These are phyloP conservation scores for Pugionium dolabratum DNA, from an alignment of 345 rosid species.

Conservation along the genomic window DNA sequence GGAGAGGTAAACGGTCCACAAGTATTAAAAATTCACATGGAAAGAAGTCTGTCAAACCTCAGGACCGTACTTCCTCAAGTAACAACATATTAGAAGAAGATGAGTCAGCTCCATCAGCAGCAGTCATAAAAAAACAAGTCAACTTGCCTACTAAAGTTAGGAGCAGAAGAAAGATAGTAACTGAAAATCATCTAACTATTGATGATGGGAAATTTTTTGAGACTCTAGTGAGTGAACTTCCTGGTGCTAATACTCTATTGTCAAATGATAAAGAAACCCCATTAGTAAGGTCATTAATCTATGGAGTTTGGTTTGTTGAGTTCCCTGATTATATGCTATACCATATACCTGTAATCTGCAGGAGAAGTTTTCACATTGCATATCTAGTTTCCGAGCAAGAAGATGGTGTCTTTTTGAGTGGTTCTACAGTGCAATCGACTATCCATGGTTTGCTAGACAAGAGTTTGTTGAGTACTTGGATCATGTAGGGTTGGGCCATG, in stretches of 20 bases:
- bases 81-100: slow-evolving; percentile 51
- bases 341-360: slow-evolving; percentile 38
- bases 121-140: slow-evolving; percentile 46
- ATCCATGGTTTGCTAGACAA: slow-evolving; percentile 87
- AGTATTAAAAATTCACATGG: slow-evolving; percentile 50
- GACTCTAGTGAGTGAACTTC: slow-evolving; percentile 43
- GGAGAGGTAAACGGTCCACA: slow-evolving; percentile 51
- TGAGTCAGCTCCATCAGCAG: slow-evolving; percentile 49
- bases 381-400: slow-evolving; percentile 53
- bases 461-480: slow-evolving; percentile 86
- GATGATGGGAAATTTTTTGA: slow-evolving; percentile 43
- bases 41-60: slow-evolving; percentile 52
- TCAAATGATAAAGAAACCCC: slow-evolving; percentile 32
- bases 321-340: slow-evolving; percentile 22
- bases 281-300: slow-evolving; percentile 42
- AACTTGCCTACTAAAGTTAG: slow-evolving; percentile 67
- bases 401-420: slow-evolving; percentile 78
- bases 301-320: slow-evolving; percentile 33
- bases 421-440: slow-evolving; percentile 84
- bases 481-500: slow-evolving; percentile 83
- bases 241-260: slow-evolving; percentile 38
- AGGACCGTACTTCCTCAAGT: slow-evolving; percentile 49
- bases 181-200: slow-evolving; percentile 45
- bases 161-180: slow-evolving; percentile 62
- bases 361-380: slow-evolving; percentile 66